Base-by-base conservation (phyloP, 2,329 filamentous ascomycete species). In the Bipolaris victoriae region DNA sequence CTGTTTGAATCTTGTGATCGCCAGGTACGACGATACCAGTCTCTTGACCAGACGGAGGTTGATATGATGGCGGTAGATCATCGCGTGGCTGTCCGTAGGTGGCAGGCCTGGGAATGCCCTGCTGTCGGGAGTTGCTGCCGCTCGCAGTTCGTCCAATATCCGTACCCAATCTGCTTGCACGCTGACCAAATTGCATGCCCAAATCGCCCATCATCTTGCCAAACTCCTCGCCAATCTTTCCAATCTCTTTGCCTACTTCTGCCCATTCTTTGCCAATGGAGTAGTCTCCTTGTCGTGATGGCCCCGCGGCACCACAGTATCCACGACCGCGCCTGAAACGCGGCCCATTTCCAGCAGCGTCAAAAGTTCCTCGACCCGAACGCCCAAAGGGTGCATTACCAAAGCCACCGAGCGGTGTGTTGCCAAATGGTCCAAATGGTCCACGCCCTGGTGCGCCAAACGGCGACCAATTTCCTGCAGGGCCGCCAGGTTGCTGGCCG, bases 201-300 rank as follows among this genome's bases (percentile, higher is more conserved):
- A 65, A 69, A 13, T 60, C 58, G 3, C 64, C 72, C 65, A 69
- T 67, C 15, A 56, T 63, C 49, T 64, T 71, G 1, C 75, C 74
- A 24, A 75, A 70, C 9, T 74, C 66, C 51, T 75, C 70, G 2
- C 75, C 73, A n/a, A 62, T 66, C 37, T 66, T 56, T 0, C 57
- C 57, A 11, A 57, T 26, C 39, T 57, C 54, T 51, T 60, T 56
- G 18, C 57, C 57, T 13, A 57, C 39, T 50, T 60, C 55, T n/a
- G 44, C 57, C 57, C 49, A 60, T 18, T 58, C 55, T 31, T 58
- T 49, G 13, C 29, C 55, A 20, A 31, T n/a, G 5, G 48, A 56
- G 15, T 51, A 37, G 29, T 41, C 36, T 36, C 24, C 48, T 7
- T 40, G 37, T 7, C 59, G 52, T 29, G 60, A 56, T 20, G 62